Conservation (phyloP, 441 rosid genomes). For the Populus hybrid region DNA sequence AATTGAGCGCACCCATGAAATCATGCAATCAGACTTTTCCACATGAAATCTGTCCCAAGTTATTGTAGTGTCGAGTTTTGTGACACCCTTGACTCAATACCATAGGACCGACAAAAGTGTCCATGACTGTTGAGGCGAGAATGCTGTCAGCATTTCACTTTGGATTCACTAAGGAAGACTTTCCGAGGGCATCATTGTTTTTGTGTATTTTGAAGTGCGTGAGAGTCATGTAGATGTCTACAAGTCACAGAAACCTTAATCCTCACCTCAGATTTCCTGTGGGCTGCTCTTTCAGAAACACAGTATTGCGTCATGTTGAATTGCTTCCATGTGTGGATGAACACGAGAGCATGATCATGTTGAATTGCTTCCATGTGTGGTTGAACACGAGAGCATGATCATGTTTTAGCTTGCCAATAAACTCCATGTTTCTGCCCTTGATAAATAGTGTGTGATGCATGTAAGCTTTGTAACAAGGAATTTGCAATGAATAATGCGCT, state of each 20-base stretch:
- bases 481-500: too few relatives aligned
- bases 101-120: conserved; percentile 12
- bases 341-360: too few relatives aligned
- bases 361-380: not conserved
- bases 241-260: not conserved
- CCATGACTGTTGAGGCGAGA: conserved; percentile 13
- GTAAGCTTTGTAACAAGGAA: too few relatives aligned
- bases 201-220: conserved; percentile 4
- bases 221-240: not conserved
- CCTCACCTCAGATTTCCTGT: not conserved
- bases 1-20: not conserved
- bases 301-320: not conserved
- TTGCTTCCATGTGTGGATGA: not conserved
- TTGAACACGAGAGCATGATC: too few relatives aligned
- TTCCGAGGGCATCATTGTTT: not conserved
- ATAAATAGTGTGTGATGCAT: too few relatives aligned
- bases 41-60: not conserved
- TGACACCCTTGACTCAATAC: not conserved
- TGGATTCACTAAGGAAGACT: not conserved
- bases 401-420: too few relatives aligned
- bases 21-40: conserved; percentile 13
- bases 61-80: not conserved
- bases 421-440: too few relatives aligned
- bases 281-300: not conserved
- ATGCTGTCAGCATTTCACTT: conserved; percentile 30